phyloP scores from a whole-genome alignment of 352 stramenopile genomes.

The Pythium pectinolyticum region DNA sequence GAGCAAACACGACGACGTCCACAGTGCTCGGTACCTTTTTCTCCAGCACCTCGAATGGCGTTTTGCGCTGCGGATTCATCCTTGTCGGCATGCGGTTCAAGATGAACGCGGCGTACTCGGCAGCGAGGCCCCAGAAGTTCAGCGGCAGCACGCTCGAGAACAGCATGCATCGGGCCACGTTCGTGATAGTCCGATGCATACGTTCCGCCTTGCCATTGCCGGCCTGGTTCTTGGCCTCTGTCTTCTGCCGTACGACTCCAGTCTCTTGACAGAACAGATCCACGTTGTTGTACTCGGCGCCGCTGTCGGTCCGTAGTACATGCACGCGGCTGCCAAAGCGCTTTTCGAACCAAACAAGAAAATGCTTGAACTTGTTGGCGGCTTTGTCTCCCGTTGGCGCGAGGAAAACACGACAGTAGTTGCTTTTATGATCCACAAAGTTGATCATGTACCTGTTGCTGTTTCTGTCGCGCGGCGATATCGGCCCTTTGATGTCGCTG shows the following conservation, averaged over 20 bases:
- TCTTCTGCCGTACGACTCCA: not conserved
- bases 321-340: conserved; percentile 2
- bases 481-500: conserved; percentile 10
- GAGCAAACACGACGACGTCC: conserved; percentile 16
- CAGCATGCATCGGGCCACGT: conserved; percentile 17
- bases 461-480: not conserved
- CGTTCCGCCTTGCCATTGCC: conserved; percentile 8
- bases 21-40: not conserved
- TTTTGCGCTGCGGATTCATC: conserved; percentile 1
- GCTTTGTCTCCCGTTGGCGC: not conserved
- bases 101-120: conserved; percentile 14
- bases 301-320: conserved; percentile 3
- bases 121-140: conserved; percentile 16
- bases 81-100: conserved; percentile 18
- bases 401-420: conserved; percentile 12
- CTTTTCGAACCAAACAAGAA: conserved; percentile 10
- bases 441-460: conserved; percentile 10
- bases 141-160: conserved; percentile 11
- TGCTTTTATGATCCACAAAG: conserved; percentile 8
- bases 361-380: not conserved
- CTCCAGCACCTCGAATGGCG: conserved; percentile 11
- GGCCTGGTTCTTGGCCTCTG: conserved; percentile 1
- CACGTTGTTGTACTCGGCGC: conserved; percentile 9
- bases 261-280: conserved; percentile 6
- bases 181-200: conserved; percentile 12